Base-by-base conservation (phyloP, 257 asterid genomes). In the Jasminum sambac region DNA sequence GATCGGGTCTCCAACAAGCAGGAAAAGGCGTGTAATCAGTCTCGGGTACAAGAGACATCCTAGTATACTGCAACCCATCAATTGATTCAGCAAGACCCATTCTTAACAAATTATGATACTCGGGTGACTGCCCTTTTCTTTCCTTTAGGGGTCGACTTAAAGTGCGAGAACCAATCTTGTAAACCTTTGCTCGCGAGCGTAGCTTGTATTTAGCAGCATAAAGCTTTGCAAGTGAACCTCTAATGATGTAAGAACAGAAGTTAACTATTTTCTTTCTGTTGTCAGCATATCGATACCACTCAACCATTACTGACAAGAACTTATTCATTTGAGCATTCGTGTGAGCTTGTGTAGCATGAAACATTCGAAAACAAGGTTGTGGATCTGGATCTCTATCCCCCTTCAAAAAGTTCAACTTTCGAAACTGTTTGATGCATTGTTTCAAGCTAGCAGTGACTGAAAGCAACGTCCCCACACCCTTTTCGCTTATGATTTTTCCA, bases 321-420 rank as follows among this genome's bases (percentile, higher is more conserved):
- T 94, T 94, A 63, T 94, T 94, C 99, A 94, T 94, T 78, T 94
- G 99, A 58, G 99, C 95, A 79, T 94, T 94, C 57, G 99, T 89
- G 82, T 94, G 98, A 69, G 98, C 95, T 78, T 94, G 99, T 36
- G 98, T 94, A 69, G 99, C 98, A 77, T 94, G 99, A 68, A 94
- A 94, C 99, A 94, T 94, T 83, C 98, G 79, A 69, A 94, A 94
- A 86, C 98, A 91, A 37, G 98, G 99, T 61, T 94, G 99, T 11
- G 99, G 99, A 73, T 94, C 99, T 8, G 98, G 98, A 74, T 94
- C 98, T 73, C 96, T 85, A 68, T 94, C 99, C 39, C 99, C 99
- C 79, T 94, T 94, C 72, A 94, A 83, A 83, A 89, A 86, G 36
- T 17, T 77, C 77, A 94, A 72, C 85, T 94, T 94, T 69, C 98